Base-by-base conservation (phyloP, 75 land plant species). In the Sequoiadendron giganteum region DNA sequence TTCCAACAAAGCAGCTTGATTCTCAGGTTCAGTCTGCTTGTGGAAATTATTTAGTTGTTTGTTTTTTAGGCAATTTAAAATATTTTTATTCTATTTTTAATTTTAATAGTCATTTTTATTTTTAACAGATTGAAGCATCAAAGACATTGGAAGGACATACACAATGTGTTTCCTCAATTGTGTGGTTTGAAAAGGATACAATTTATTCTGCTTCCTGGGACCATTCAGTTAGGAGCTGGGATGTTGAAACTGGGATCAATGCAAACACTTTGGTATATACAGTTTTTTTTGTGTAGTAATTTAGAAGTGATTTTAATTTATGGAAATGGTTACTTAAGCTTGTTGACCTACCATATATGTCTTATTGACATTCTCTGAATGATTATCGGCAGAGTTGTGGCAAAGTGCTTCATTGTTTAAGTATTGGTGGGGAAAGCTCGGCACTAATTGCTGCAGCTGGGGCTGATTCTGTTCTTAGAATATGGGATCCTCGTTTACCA, bases 401-500 rank as follows among this genome's bases (percentile, higher is more conserved):
- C 38, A 96, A 96, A 85, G 97, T 89, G 6, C 89, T 96, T 83
- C 94, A 94, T 77, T 97, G 97, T 87, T 81, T 97, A 84, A 96
- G 95, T 90, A 87, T 94, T 39, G 98, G 99, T 34, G 97, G 98
- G 32, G 98, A 95, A 89, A 89, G 93, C 39, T 93, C 94, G 77
- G 87, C 95, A 56, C 93, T 97, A 73, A 84, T 97, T 86, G 98
- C 97, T 87, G 96, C 97, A 87, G 98, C 97, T 48, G 94, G 95
- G 79, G 96, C 99, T 75, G 98, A 97, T 83, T 89, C 92, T 40
- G 86, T 93, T 54, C 88, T 97, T 34, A 91, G 99, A 84, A 90
- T 97, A 82, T 97, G 99, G 99, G 99, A 97, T 94, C 96, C 99
- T 87, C 98, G 99, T 15, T 91, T 94, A 85, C 97, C 98, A 93